Conservation (phyloP, 2,329 filamentous ascomycete genomes). For the Fusarium avenaceum region DNA sequence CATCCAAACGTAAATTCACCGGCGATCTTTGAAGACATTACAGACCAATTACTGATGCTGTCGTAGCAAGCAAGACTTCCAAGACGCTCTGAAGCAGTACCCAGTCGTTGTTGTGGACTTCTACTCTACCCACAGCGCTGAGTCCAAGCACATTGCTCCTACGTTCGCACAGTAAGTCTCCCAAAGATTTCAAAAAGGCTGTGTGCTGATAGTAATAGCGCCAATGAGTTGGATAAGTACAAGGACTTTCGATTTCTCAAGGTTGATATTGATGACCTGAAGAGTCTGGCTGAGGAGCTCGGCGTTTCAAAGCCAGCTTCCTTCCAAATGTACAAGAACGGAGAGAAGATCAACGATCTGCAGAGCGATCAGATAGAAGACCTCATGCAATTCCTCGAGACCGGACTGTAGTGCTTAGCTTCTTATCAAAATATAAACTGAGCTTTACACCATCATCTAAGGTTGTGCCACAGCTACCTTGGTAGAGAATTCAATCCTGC, state of each 20-base stretch:
- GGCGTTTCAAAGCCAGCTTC: constrained; percentile 18
- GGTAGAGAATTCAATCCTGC: too few relatives aligned
- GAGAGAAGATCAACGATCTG: constrained; percentile 27
- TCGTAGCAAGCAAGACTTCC: constrained; percentile 32
- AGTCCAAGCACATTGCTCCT: constrained; percentile 33
- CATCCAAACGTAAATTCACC: constrained; percentile 20
- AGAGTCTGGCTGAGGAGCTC: constrained; percentile 15
- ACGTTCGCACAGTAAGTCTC: constrained; percentile 31
- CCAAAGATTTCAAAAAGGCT: too few relatives aligned
- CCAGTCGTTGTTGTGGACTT: constrained; percentile 33
- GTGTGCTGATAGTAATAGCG: neutral
- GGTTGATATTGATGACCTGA: constrained; percentile 34
- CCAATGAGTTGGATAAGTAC: constrained; percentile 35
- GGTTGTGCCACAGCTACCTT: too few relatives aligned
- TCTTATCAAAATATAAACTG: too few relatives aligned
- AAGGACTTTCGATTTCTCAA: constrained; percentile 39
- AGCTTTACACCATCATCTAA: neutral
- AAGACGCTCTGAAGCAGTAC: constrained; percentile 28
- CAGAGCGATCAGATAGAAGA: constrained; percentile 26
- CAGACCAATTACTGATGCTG: neutral
- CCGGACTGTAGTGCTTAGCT: constrained; percentile 7
- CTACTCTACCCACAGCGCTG: constrained; percentile 24
- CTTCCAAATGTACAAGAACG: constrained; percentile 34
- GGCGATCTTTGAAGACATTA: neutral
- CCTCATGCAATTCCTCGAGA: constrained; percentile 26